Base-by-base conservation (phyloP, 805 yeast genomes). In the Alloascoidea africana region DNA sequence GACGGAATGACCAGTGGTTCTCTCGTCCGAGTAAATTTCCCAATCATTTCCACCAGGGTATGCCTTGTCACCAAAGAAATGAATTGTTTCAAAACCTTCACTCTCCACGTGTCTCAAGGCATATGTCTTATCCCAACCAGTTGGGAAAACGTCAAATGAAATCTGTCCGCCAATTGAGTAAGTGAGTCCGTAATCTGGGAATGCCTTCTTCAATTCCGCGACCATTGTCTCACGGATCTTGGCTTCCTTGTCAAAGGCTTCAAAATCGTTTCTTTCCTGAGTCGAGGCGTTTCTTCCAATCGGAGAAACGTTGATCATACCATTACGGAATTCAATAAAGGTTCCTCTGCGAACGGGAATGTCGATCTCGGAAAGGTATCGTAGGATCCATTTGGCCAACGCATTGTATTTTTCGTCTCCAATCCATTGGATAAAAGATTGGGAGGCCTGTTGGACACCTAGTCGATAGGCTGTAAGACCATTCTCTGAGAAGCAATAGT, bases 111-210 rank as follows among this genome's bases (percentile, higher is more conserved):
- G 98, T 63, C 80, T 86, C 58, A 91, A 73, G 63, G 94, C 84
- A 69, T 89, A 91, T 44, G 99, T 91, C 75, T 91, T 91, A 65
- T 91, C 99, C 99, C 99, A 91, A 56, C 99, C 98, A 46, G 96
- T 84, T 68, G 99, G 99, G 89, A 91, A 91, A 46, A 91, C 97
- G 55, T 91, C 99, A 54, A 91, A 91, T 27, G 97, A 89, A 60
- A 91, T 91, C 72, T 91, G 97, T 51, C 99, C 99, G 62, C 99
- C 99, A 47, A 91, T 91, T 42, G 98, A 91, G 73, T 81, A 91
- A 48, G 97, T 89, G 56, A 91, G 72, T 40, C 79, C 81, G 53
- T 68, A 68, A 61, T 87, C 89, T 41, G 89, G 61, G 70, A 91
- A 91, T 54, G 76, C 73, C 56, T 73, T 72, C 63, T 72, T 82